A percentile compares a stretch with the other conserved stretches of the same genome.
Conservation (phyloP, 2,329 filamentous ascomycete genomes). For the Fusarium coffeatum region DNA sequence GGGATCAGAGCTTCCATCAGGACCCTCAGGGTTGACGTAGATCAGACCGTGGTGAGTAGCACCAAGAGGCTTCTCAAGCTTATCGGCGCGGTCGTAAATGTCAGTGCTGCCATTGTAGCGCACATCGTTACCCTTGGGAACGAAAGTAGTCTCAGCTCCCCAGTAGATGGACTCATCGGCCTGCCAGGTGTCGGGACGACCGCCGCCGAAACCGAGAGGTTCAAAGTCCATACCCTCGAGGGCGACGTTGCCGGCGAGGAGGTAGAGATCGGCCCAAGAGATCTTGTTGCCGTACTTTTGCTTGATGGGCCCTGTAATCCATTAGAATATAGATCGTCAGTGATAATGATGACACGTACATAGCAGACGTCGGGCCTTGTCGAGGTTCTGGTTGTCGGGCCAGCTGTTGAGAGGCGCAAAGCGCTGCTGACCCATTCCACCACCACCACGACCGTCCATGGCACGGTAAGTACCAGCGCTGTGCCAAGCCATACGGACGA, state of each 20-base stretch:
- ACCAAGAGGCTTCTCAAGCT: constrained; percentile 75
- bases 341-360: constrained; percentile 53
- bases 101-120: constrained; percentile 71
- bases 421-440: constrained; percentile 79
- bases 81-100: constrained; percentile 63
- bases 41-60: constrained; percentile 75
- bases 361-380: constrained; percentile 82
- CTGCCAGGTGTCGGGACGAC: constrained; percentile 79
- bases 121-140: constrained; percentile 72
- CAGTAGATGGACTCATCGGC: constrained; percentile 82
- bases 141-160: constrained; percentile 79
- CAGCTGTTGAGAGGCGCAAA: constrained; percentile 84
- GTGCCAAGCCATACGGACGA: constrained; percentile 86
- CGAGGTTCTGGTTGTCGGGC: constrained; percentile 82
- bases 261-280: constrained; percentile 80
- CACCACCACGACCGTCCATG: constrained; percentile 79
- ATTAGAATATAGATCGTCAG: neutral
- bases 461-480: constrained; percentile 82
- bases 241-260: constrained; percentile 80
- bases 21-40: constrained; percentile 85
- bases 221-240: constrained; percentile 81
- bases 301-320: constrained; percentile 71
- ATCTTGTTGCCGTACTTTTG: constrained; percentile 87
- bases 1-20: constrained; percentile 77
- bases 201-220: constrained; percentile 79